Conservation (phyloP, 768 basidiomycete species). For the Amanita muscaria region DNA sequence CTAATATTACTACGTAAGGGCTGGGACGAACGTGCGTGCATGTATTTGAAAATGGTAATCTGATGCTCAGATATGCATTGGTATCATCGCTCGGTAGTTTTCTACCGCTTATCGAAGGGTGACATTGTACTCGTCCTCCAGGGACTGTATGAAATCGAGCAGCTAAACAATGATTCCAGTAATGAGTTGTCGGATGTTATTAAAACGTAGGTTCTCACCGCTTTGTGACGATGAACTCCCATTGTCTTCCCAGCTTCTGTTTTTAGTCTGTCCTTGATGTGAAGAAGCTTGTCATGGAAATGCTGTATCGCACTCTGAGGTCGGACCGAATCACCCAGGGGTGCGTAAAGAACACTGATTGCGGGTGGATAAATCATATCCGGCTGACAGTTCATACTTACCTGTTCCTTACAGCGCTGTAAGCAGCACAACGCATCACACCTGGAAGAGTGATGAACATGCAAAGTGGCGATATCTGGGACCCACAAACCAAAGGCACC, state of each 20-base stretch:
- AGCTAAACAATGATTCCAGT: constrained; percentile 42
- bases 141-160: constrained; percentile 48
- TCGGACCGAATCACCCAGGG: constrained; percentile 35
- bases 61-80: not conserved
- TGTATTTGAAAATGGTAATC: no score
- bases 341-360: constrained; percentile 36
- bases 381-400: constrained; percentile 15
- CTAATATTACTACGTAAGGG: no score
- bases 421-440: constrained; percentile 64
- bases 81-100: not conserved
- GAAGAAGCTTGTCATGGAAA: constrained; percentile 79
- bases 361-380: constrained; percentile 7
- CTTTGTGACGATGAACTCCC: constrained; percentile 63
- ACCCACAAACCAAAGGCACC: constrained; percentile 62
- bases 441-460: constrained; percentile 23
- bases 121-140: constrained; percentile 44
- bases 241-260: constrained; percentile 60
- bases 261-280: constrained; percentile 68
- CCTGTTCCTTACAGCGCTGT: constrained; percentile 45
- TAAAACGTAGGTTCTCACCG: constrained; percentile 46
- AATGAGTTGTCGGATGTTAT: no score
- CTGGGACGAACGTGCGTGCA: no score
- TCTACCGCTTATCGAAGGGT: not conserved
- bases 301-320: constrained; percentile 61
- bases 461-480: not conserved